phyloP scores from a whole-genome alignment of 2,329 filamentous ascomycete species.

The Ceratocystis colombiana region DNA sequence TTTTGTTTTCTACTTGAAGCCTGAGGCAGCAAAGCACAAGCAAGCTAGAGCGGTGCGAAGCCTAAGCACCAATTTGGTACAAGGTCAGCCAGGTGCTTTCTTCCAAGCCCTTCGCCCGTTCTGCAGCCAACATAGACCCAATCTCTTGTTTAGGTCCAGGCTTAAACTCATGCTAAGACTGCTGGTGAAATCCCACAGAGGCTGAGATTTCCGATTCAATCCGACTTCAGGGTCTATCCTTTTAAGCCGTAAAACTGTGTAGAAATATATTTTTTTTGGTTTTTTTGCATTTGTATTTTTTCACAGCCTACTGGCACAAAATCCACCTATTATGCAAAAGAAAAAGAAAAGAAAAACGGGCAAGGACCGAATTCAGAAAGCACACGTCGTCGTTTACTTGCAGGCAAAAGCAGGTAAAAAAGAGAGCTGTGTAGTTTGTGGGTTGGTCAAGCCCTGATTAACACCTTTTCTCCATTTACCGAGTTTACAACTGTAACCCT shows the following conservation, averaged over 20 bases:
- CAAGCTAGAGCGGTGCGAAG: not conserved
- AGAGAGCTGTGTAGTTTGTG: too few relatives aligned
- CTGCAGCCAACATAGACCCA: too few relatives aligned
- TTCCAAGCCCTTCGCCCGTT: not conserved
- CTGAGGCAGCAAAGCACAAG: slow-evolving; percentile 4
- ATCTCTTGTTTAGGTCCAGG: not conserved
- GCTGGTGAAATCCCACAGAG: slow-evolving; percentile 3
- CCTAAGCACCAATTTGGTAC: slow-evolving; percentile 11
- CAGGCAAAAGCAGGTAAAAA: too few relatives aligned
- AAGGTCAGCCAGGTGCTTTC: not conserved
- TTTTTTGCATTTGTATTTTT: not conserved
- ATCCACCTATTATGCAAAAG: not conserved
- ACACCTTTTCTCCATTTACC: too few relatives aligned
- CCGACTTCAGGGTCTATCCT: slow-evolving; percentile 1
- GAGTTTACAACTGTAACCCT: too few relatives aligned
- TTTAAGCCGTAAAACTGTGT: too few relatives aligned
- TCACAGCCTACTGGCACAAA: not conserved
- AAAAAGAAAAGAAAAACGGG: not conserved
- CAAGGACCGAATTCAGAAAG: not conserved
- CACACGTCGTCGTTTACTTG: too few relatives aligned
- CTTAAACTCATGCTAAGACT: not conserved
- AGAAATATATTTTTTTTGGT: too few relatives aligned
- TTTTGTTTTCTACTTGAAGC: not conserved
- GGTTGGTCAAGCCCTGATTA: too few relatives aligned
- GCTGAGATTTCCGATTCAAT: slow-evolving; percentile 14